Conservation (phyloP, 371 early-diverging fungal species). For the Mycotypha africana region DNA sequence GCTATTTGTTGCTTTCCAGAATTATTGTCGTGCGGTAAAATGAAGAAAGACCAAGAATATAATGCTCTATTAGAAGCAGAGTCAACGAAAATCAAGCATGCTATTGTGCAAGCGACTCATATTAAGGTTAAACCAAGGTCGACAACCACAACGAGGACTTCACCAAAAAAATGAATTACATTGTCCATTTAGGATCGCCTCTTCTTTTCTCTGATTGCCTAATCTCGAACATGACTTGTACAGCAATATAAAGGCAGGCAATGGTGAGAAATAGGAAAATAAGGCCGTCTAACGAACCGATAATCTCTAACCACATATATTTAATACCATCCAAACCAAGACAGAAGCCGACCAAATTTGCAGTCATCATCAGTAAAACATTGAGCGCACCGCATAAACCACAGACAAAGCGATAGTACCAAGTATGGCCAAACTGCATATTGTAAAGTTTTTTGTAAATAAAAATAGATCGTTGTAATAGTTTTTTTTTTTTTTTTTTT, state of each 20-base stretch:
- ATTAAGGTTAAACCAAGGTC: slow-evolving; percentile 6
- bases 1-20: slow-evolving; percentile 56
- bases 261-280: slow-evolving; percentile 47
- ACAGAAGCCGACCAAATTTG: slow-evolving; percentile 93
- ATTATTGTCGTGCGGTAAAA: slow-evolving; percentile 34
- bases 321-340: slow-evolving; percentile 83
- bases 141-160: neutral
- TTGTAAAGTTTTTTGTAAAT: neutral
- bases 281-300: slow-evolving; percentile 38
- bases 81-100: slow-evolving; percentile 22
- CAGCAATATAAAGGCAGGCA: slow-evolving; percentile 59
- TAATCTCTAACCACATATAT: slow-evolving; percentile 51
- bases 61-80: slow-evolving; percentile 18
- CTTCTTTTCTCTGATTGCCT: slow-evolving; percentile 64
- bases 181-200: slow-evolving; percentile 41
- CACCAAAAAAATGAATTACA: slow-evolving; percentile 12
- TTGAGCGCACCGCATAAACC: slow-evolving; percentile 82
- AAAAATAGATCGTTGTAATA: too few relatives aligned
- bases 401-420: slow-evolving; percentile 75
- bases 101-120: slow-evolving; percentile 24
- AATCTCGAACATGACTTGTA: slow-evolving; percentile 85
- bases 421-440: slow-evolving; percentile 50
- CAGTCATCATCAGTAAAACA: slow-evolving; percentile 88
- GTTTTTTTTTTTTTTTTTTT: too few relatives aligned
- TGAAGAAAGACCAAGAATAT: slow-evolving; percentile 17